These are phyloP conservation scores for Phyllosticta citriasiana DNA, from an alignment of 2,329 filamentous ascomycete genomes.

Conservation along the genomic window DNA sequence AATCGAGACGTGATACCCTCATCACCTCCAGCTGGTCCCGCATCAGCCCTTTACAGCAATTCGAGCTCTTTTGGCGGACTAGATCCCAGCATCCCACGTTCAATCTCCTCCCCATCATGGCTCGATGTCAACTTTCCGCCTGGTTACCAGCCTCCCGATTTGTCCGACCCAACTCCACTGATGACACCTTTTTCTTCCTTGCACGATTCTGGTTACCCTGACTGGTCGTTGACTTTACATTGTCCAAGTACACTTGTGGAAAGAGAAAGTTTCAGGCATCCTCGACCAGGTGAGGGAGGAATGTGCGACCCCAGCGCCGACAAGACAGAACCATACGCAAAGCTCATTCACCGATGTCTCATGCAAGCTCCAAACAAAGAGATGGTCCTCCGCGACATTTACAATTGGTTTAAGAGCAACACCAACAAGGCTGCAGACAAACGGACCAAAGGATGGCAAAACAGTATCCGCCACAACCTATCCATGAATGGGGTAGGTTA, in stretches of 20 bases:
- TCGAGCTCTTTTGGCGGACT: neutral
- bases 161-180: neutral
- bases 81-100: constrained; percentile 16
- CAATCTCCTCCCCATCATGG: neutral
- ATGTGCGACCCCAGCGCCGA: constrained; percentile 16
- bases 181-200: neutral
- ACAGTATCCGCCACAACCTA: constrained; percentile 89
- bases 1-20: neutral
- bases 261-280: neutral
- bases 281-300: constrained; percentile 9
- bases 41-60: constrained; percentile 14
- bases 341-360: constrained; percentile 69
- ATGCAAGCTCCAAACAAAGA: constrained; percentile 54
- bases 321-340: constrained; percentile 63
- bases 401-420: constrained; percentile 77
- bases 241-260: neutral
- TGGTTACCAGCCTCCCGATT: neutral
- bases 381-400: constrained; percentile 78
- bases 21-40: constrained; percentile 15
- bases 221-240: neutral
- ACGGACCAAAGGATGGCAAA: constrained; percentile 66
- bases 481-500: constrained; percentile 82
- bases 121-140: neutral
- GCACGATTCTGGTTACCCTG: neutral
- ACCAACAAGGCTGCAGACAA: constrained; percentile 62